Evolutionary conservation across 192 early-diverging fungal genomes (phyloP).

Genomic region (Umbelopsis ramanniana): DNA sequence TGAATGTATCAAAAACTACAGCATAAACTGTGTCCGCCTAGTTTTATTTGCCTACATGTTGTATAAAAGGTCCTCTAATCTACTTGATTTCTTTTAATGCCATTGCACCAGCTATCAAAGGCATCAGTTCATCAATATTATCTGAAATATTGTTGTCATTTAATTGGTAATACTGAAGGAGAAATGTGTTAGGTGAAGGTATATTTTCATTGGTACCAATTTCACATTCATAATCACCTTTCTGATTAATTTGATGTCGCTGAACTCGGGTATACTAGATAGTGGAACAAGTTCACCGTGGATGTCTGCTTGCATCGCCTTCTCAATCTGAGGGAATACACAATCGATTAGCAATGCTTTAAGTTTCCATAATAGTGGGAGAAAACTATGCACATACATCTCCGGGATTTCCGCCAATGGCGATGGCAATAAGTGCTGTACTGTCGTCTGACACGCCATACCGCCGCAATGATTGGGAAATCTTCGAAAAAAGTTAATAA

Average conservation of each 20-base stretch:
- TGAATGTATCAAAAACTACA: neutral
- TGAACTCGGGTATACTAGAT: slow-evolving; percentile 42
- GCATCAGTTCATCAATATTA: slow-evolving; percentile 47
- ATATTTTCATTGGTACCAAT: neutral
- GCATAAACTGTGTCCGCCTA: neutral
- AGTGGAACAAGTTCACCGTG: slow-evolving; percentile 50
- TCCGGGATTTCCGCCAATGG: slow-evolving; percentile 45
- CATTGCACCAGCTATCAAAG: slow-evolving; percentile 54
- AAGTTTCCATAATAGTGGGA: neutral
- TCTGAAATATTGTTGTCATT: slow-evolving; percentile 32
- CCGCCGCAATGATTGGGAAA: slow-evolving; percentile 52
- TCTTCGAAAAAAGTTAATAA: slow-evolving; percentile 45
- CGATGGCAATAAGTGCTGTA: slow-evolving; percentile 48
- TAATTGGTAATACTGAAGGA: slow-evolving; percentile 55
- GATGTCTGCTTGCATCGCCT: slow-evolving; percentile 37
- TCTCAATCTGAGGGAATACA: neutral
- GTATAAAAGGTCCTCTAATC: neutral
- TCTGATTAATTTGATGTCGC: slow-evolving; percentile 45
- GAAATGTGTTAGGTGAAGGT: neutral
- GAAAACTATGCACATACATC: slow-evolving; percentile 22
- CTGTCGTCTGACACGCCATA: slow-evolving; percentile 56
- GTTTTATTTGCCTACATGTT: neutral
- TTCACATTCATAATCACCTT: slow-evolving; percentile 40
- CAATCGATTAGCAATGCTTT: neutral
- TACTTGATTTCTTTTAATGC: slow-evolving; percentile 48